Percentiles rank a stretch among this genome's conserved stretches.
Conservation (phyloP, 2,329 filamentous ascomycete species). For the Colletotrichum higginsianum region DNA sequence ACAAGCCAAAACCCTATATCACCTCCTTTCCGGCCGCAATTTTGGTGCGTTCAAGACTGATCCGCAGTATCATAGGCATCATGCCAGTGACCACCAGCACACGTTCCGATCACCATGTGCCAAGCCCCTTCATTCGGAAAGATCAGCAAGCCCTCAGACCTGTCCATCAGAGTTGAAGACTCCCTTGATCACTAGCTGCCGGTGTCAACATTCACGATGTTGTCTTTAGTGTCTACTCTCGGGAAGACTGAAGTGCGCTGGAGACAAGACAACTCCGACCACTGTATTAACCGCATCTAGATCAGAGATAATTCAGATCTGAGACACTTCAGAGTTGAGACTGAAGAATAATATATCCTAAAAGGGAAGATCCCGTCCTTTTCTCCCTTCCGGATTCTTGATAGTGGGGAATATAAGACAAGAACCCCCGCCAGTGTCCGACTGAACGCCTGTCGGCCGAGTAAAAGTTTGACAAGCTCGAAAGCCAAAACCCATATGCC, state of each 20-base stretch:
- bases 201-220: too few relatives aligned
- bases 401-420: neutral
- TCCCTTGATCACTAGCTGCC: neutral
- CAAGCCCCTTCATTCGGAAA: neutral
- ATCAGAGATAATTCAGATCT: neutral
- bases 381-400: constrained; percentile 5
- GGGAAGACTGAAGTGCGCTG: too few relatives aligned
- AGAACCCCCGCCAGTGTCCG: neutral
- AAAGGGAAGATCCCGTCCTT: neutral
- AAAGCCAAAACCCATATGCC: neutral
- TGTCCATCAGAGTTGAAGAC: neutral
- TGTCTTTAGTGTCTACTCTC: neutral
- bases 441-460: too few relatives aligned
- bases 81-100: neutral
- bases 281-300: too few relatives aligned
- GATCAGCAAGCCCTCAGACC: neutral
- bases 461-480: neutral
- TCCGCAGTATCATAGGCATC: neutral
- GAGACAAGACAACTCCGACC: too few relatives aligned
- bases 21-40: neutral
- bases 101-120: neutral
- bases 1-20: accelerated
- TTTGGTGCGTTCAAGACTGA: neutral
- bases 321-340: neutral
- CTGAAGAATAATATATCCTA: neutral